These are phyloP conservation scores for Selenicereus undatus DNA, from an alignment of 148 eudicot species.

Conservation along the genomic window DNA sequence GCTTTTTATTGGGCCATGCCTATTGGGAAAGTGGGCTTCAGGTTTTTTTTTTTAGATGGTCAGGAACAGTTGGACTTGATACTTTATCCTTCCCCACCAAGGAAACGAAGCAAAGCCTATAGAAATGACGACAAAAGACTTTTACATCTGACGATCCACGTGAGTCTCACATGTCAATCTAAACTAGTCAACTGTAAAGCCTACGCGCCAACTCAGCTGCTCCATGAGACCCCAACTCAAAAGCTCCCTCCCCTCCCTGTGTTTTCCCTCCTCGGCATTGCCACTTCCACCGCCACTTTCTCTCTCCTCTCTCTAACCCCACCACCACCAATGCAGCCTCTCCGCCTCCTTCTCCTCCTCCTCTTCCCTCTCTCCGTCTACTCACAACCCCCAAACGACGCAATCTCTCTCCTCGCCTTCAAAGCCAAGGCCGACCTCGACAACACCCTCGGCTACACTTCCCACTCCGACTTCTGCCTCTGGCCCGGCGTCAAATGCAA, in stretches of 20 bases:
- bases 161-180: background rate
- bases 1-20: no score
- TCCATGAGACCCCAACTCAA: background rate
- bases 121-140: no score
- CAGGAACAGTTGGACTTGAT: no score
- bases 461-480: conserved; percentile 38
- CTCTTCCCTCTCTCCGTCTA: background rate
- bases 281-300: background rate
- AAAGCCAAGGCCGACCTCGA: conserved; percentile 40
- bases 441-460: conserved; percentile 32
- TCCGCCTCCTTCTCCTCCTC: background rate
- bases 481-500: conserved; percentile 78
- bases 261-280: background rate
- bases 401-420: conserved; percentile 44
- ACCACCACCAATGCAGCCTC: conserved; percentile 10
- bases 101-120: no score
- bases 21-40: no score
- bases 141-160: background rate
- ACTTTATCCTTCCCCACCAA: no score
- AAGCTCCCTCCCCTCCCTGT: background rate
- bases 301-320: background rate
- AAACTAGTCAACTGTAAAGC: background rate
- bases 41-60: no score
- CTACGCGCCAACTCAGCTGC: background rate
- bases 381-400: conserved; percentile 22